These are phyloP conservation scores for Sporisorium reilianum DNA, from an alignment of 1,284 basidiomycete genomes.

Conservation along the genomic window DNA sequence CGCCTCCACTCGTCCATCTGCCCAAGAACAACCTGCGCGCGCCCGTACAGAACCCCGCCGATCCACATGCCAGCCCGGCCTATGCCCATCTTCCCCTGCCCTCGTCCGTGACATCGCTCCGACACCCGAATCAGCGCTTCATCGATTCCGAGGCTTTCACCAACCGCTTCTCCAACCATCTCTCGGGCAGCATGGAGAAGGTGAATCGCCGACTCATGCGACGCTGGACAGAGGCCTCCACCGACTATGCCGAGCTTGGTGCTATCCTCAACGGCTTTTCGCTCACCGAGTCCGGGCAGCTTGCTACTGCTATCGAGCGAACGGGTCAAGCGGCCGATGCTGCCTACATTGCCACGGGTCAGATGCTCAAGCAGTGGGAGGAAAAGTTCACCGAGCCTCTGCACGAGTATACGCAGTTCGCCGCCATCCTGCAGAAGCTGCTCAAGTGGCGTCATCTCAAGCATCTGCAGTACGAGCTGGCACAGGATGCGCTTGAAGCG, in stretches of 20 bases:
- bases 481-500: slow-evolving; percentile 86
- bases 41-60: slow-evolving; percentile 92
- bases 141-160: slow-evolving; percentile 96
- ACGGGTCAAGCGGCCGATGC: slow-evolving; percentile 95
- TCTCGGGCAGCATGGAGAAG: slow-evolving; percentile 92
- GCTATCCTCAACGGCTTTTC: slow-evolving; percentile 96
- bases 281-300: slow-evolving; percentile 80
- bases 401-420: slow-evolving; percentile 95
- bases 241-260: slow-evolving; percentile 93
- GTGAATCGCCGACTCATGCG: slow-evolving; percentile 90
- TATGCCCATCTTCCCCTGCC: slow-evolving; percentile 90
- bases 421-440: slow-evolving; percentile 90
- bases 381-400: slow-evolving; percentile 94
- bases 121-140: slow-evolving; percentile 75
- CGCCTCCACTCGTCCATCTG: slow-evolving; percentile 84
- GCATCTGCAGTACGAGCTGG: slow-evolving; percentile 97
- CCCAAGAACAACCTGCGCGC: slow-evolving; percentile 97
- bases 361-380: slow-evolving; percentile 71
- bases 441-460: slow-evolving; percentile 96
- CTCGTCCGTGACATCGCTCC: slow-evolving; percentile 70
- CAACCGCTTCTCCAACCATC: slow-evolving; percentile 91
- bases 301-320: slow-evolving; percentile 86
- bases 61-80: slow-evolving; percentile 78
- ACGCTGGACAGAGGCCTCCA: slow-evolving; percentile 90
- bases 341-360: slow-evolving; percentile 87